Evolutionary conservation across 2,329 filamentous ascomycete genomes (phyloP), one percentile per base, ranked within the genome.

Genomic region (Stromatinia cepivora): DNA sequence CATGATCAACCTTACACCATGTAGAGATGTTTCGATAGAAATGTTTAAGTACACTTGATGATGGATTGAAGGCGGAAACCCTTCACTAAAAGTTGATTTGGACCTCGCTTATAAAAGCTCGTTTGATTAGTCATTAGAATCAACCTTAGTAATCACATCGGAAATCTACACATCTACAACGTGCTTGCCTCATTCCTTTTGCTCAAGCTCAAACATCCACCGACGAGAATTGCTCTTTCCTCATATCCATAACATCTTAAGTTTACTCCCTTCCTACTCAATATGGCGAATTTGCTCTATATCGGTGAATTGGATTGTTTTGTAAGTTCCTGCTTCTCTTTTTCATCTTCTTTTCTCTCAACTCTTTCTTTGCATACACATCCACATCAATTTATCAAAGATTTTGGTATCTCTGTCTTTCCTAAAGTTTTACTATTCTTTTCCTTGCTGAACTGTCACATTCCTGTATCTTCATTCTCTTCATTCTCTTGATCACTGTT

Each of bases 291-390:
- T 25, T 36, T 34, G 15, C 31, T 39, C 13, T 50, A 20, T 63
- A 4, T 63, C 15, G 34, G 46, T 63, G n/a, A 15, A 52, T 39
- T 28, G 4, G 10, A 39, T 39, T 25, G 34, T 63, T 39, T 42
- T 28, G 61, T 63, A 63, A 52, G 61, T 63, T 39, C 34, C 4
- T 52, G 15, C n/a, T 39, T 39, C 22, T 63, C 9, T 22, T 52
- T 10, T 11, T 28, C 6, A 7, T 42, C 11, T 52, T 52, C 34
- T 28, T 28, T 28, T 39, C 46, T 39, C 31, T 22, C n/a, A 28
- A 15, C 36, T 28, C 28, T 52, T 63, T 39, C 61, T 63, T 63
- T 63, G 61, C 61, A 52, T 52, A 63, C 31, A 63, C 46, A 52
- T 63, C 52, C 31, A 39, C 31, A 63, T 39, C 22, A 52, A 63